Conservation (phyloP, 192 early-diverging fungal genomes). For the Backusella psychrophila region DNA sequence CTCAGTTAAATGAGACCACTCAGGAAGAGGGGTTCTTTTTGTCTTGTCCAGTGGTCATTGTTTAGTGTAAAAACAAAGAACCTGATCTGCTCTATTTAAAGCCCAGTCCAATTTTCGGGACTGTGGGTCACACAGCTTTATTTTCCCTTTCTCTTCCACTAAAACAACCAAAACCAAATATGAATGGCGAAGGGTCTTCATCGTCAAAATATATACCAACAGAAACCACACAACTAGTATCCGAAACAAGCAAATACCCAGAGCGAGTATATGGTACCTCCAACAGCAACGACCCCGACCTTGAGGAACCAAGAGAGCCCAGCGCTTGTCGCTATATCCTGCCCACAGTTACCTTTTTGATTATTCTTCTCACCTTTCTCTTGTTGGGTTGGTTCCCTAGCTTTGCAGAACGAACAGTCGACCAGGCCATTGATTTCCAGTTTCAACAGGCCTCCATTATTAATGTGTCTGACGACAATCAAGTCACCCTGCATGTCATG, state of each 20-base stretch:
- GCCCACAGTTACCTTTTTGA: background rate
- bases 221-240: background rate
- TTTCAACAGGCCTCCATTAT: constrained; percentile 20
- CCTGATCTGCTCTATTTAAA: background rate
- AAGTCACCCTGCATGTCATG: constrained; percentile 20
- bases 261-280: background rate
- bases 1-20: too few relatives aligned
- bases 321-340: background rate
- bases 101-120: background rate
- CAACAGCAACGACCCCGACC: background rate
- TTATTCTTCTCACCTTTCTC: background rate
- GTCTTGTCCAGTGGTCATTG: too few relatives aligned
- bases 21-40: too few relatives aligned
- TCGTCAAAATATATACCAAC: constrained; percentile 1
- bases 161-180: background rate
- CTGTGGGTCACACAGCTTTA: background rate
- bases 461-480: constrained; percentile 15
- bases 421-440: background rate
- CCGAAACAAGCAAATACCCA: background rate
- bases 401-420: constrained; percentile 19
- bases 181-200: background rate
- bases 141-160: background rate
- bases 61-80: too few relatives aligned
- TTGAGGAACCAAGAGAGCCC: background rate
- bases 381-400: constrained; percentile 13